Evolutionary conservation across 1,284 basidiomycete species (phyloP), one percentile per base, ranked within the genome.

Genomic region (Golubevia sp.): DNA sequence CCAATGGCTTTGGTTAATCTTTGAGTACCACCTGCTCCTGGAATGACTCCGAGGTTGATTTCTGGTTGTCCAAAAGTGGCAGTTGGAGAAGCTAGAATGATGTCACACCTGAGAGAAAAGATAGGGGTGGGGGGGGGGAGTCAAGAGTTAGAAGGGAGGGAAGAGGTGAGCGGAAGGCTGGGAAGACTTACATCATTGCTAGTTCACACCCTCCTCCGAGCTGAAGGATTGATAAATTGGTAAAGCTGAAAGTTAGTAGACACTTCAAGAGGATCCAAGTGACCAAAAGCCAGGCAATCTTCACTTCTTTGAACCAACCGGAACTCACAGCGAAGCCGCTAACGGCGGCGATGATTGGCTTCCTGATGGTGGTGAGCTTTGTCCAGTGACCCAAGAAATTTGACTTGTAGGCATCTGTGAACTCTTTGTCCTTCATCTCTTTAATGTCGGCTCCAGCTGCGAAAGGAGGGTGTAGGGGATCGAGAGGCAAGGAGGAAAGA

Each of bases 41-140:
- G 96, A 79, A 98, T 98, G 68, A 96, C 91, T 67, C 97, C 96
- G 55, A 99, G 88, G 84, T 94, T 96, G 85, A 99, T 96, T 84
- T 99, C 97, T 34, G 97, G 96, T 84, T 98, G 97, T 44, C 94
- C 94, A 77, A 99, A 97, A 72, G 90, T 90, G 38, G 97, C 96
- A 21, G 89, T 93, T 3, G 93, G 92, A 4, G 94, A 91, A n/a
- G 92, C 94, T 66, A 98, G 89, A 79, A 98, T 91, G 84, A 99
- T 95, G 86, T 99, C 97, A 84, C 93, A 86, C 84, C 84, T 86
- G 71, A 58, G 59, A 52, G 51, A 2, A 8, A 26, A 2, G 23
- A 7, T 13, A 50, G 57, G 62, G n/a, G 23, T 8, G 34, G 24
- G 24, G 21, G 49, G 21, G 24, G 18, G 25, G 18, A 27, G 30